phyloP scores from a whole-genome alignment of 257 asterid species.

The Pogostemon cablin region DNA sequence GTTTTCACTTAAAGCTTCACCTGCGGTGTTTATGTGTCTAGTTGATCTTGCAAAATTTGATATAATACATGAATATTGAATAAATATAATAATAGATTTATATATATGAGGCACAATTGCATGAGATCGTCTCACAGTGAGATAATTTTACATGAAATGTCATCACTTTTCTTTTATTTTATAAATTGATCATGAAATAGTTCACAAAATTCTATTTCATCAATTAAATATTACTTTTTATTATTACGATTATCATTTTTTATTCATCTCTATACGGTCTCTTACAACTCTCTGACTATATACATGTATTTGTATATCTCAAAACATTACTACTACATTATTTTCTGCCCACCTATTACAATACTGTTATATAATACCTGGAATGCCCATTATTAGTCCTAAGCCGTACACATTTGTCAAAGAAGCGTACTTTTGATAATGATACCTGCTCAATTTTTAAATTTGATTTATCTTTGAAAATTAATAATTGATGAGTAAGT shows the following conservation, averaged over 20 bases:
- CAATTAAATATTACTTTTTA: too few relatives aligned
- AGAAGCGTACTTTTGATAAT: neutral
- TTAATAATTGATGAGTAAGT: too few relatives aligned
- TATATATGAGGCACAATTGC: too few relatives aligned
- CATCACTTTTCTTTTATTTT: too few relatives aligned
- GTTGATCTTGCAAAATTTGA: neutral
- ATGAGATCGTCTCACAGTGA: too few relatives aligned
- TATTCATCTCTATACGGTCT: too few relatives aligned
- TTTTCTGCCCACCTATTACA: conserved; percentile 12
- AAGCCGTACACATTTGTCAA: conserved; percentile 32
- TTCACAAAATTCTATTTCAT: too few relatives aligned
- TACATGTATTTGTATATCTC: neutral
- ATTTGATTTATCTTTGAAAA: neutral
- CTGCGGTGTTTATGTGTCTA: conserved; percentile 26
- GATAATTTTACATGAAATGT: too few relatives aligned
- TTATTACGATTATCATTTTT: too few relatives aligned
- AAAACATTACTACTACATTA: neutral
- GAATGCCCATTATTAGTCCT: conserved; percentile 28
- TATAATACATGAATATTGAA: too few relatives aligned
- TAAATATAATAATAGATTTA: too few relatives aligned
- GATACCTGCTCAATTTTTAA: conserved; percentile 20
- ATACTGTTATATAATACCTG: conserved; percentile 6
- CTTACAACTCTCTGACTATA: neutral
- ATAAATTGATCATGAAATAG: too few relatives aligned
- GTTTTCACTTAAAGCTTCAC: conserved; percentile 32